These are phyloP conservation scores for Viola pubescens DNA, from an alignment of 441 rosid species.

Conservation along the genomic window DNA sequence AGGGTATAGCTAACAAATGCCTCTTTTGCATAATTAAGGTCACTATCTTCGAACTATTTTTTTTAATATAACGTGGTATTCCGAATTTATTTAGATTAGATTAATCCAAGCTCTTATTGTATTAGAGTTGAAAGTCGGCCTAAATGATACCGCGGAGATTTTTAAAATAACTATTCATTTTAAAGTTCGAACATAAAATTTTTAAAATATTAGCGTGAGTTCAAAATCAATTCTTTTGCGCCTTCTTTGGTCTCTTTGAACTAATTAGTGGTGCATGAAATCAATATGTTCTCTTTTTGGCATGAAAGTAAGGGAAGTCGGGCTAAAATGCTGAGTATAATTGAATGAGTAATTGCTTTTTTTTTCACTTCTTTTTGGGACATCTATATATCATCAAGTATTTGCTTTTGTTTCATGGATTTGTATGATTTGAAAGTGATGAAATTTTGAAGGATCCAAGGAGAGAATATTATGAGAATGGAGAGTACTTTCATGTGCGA, in stretches of 20 bases:
- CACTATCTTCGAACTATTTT: constrained; percentile 19
- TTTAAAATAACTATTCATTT: too few relatives aligned
- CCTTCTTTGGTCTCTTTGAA: background rate
- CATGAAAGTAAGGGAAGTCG: constrained; percentile 54
- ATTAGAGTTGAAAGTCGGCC: too few relatives aligned
- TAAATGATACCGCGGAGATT: too few relatives aligned
- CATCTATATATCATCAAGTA: background rate
- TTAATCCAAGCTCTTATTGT: too few relatives aligned
- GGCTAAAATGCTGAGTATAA: constrained; percentile 24
- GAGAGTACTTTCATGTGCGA: constrained; percentile 22
- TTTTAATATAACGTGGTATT: too few relatives aligned
- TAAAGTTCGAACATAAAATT: too few relatives aligned
- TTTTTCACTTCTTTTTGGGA: background rate
- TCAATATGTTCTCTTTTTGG: constrained; percentile 12
- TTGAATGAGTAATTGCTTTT: constrained; percentile 2
- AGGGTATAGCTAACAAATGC: constrained; percentile 25
- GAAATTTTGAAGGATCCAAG: constrained; percentile 43
- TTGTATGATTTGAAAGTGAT: constrained; percentile 40
- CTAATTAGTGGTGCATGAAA: background rate
- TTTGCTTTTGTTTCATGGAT: constrained; percentile 16
- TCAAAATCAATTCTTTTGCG: background rate
- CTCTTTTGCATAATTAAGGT: constrained; percentile 20
- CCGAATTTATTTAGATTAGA: too few relatives aligned
- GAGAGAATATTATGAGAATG: constrained; percentile 7
- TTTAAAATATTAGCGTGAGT: too few relatives aligned